Evolutionary conservation across 495 filamentous ascomycete genomes (phyloP).

Genomic region (Lophiotrema nucula): DNA sequence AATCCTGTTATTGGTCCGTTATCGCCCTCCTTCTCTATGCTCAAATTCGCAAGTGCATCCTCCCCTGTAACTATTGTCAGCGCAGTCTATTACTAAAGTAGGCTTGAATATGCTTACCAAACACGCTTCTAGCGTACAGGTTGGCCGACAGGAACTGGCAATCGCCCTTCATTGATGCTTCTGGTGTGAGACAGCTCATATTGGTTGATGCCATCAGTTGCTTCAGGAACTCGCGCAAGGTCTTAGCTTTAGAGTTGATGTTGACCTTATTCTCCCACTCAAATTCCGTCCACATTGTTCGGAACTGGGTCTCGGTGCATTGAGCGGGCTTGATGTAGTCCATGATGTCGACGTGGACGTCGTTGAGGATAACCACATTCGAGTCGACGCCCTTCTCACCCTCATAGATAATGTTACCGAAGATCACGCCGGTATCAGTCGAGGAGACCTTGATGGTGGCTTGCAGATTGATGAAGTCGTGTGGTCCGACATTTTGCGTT

Average conservation of each 20-base stretch:
- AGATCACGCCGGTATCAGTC: constrained; percentile 98
- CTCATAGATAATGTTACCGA: constrained; percentile 98
- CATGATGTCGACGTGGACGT: constrained; percentile 99
- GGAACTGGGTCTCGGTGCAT: constrained; percentile 97
- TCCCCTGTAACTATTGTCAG: constrained; percentile 67
- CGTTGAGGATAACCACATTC: constrained; percentile 97
- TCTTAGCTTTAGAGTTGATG: constrained; percentile 95
- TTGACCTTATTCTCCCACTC: constrained; percentile 99
- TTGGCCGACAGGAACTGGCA: constrained; percentile 98
- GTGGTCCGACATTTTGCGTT: constrained; percentile 89
- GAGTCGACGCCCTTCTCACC: constrained; percentile 92
- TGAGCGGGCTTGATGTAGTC: constrained; percentile 98
- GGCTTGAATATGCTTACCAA: constrained; percentile 68
- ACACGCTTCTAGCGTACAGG: constrained; percentile 94
- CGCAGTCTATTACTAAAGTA: background rate
- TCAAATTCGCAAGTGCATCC: constrained; percentile 96
- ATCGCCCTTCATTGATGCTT: constrained; percentile 93
- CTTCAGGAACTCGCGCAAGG: constrained; percentile 85
- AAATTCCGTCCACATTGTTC: constrained; percentile 99
- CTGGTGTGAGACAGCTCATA: constrained; percentile 97
- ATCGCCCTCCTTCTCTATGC: constrained; percentile 96
- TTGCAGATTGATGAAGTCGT: constrained; percentile 97
- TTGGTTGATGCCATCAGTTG: constrained; percentile 97
- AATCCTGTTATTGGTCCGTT: constrained; percentile 98
- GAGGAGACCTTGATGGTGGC: constrained; percentile 98